Base-by-base conservation (phyloP, 805 yeast species). In the Yamadazyma paraphyllophila region DNA sequence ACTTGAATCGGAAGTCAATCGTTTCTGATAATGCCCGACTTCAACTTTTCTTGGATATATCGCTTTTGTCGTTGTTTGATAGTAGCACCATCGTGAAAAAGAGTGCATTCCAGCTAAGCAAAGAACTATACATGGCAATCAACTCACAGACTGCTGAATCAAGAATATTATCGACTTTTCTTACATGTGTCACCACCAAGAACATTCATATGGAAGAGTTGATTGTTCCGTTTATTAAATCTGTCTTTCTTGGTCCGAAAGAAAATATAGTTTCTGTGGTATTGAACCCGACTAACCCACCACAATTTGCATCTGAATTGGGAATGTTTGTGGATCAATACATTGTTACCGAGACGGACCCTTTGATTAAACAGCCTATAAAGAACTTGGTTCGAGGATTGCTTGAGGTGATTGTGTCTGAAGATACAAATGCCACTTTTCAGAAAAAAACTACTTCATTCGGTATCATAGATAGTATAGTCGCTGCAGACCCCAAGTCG, bases 111-210 rank as follows among this genome's bases (percentile, higher is more conserved):
- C 75, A 71, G 47, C 58, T 86, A 8, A 70, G 80, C 26, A 71
- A 65, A 29, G 66, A 60, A 7, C 71, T 87, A 54, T 83, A 78
- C 54, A 32, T 36, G 3, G 27, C 57, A 7, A 61, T 76, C 0
- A 42, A 54, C 0, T 65, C 68, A 20, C 41, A 43, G 1, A 40
- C 55, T 1, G 56, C 71, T 37, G 74, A 71, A 48, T 62, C 69
- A 0, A 67, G 60, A 36, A 73, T 83, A 2, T 61, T 80, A 2
- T 76, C 78, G n/a, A 74, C 69, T 39, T 62, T 88, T 3, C 56
- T 88, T 7, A 63, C 67, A 48, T 67, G 83, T 46, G 49, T 81
- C 1, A 85, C 85, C 44, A 96, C 88, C 59, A 91, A 84, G 49
- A 96, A 89, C 51, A 82, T 78, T 8, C 17, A n/a, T 10, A 29